Base-by-base conservation (phyloP, 352 stramenopile species). In the Phytophthora citricola region DNA sequence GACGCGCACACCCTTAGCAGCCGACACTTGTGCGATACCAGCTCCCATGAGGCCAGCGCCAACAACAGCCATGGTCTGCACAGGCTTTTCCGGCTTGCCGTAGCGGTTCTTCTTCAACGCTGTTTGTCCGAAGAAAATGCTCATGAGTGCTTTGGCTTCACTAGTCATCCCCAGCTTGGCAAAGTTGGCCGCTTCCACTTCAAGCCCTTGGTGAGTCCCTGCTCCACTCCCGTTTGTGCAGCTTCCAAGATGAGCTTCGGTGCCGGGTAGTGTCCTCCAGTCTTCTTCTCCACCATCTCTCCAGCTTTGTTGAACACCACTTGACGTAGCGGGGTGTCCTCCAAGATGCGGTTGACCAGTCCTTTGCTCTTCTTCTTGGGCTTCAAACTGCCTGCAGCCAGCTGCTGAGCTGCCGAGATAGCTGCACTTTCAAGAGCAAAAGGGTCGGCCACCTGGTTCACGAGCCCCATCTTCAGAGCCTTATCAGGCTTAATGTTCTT, bases 41-140 rank as follows among this genome's bases (percentile, higher is more conserved):
- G 96, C 95, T 49, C 98, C 98, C 98, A 99, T 99, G 27, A 99
- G 86, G 11, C 98, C 98, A 20, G 97, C 97, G n/a, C 98, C 98
- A 51, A 99, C 86, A 3, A 99, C 96, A 0, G 92, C 94, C 56
- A 99, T 95, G 26, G 88, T 98, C 63, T 98, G 87, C 26, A 98
- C 87, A 15, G 78, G 83, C 69, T 94, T 82, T 50, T 76, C 61
- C 0, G 96, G 93, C 47, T 94, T 94, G 56, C 90, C 92, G 69
- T 97, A 99, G 17, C 89, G 83, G 78, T 99, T 98, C 80, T 99
- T 99, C 84, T 99, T 99, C 48, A 99, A 87, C 44, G 91, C 82
- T n/a, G 91, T 99, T 80, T 97, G 98, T 24, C 95, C 95, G 71
- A 99, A 97, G 80, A 99, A 99, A 63, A 99, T 97, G 63, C 96